Evolutionary conservation across 1,139 yeast species (phyloP).

Genomic region (Eremothecium gossypii): DNA sequence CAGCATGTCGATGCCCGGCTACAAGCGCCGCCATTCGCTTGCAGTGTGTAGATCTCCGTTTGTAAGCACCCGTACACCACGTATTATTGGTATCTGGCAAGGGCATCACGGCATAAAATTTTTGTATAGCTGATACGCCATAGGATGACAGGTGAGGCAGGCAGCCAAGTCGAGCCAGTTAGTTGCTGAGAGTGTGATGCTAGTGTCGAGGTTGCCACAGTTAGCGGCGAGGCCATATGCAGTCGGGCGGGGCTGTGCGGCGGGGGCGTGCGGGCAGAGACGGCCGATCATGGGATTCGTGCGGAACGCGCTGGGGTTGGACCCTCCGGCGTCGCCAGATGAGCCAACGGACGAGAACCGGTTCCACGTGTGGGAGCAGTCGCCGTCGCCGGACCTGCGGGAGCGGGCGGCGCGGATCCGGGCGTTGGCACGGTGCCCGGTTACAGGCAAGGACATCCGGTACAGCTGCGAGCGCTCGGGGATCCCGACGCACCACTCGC

Average conservation of each 20-base stretch:
- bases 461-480: constrained; percentile 91
- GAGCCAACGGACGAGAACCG: constrained; percentile 59
- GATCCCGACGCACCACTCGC: constrained; percentile 89
- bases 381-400: constrained; percentile 81
- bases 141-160: no score
- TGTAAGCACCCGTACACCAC: constrained; percentile 1
- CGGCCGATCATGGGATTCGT: constrained; percentile 36
- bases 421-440: constrained; percentile 85
- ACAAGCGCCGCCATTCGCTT: no score
- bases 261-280: no score
- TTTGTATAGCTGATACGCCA: no score
- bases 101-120: no score
- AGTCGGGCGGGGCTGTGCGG: no score
- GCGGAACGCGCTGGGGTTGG: constrained; percentile 50
- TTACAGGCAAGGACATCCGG: constrained; percentile 68
- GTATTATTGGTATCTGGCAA: background rate
- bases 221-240: no score
- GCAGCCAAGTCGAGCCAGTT: no score
- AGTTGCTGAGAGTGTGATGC: no score
- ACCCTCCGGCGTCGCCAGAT: constrained; percentile 52
- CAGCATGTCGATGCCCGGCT: no score
- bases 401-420: constrained; percentile 87
- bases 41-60: background rate
- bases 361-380: constrained; percentile 81
- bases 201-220: no score